Conservation (phyloP, 1,284 basidiomycete species). For the Ganoderma multipileum region DNA sequence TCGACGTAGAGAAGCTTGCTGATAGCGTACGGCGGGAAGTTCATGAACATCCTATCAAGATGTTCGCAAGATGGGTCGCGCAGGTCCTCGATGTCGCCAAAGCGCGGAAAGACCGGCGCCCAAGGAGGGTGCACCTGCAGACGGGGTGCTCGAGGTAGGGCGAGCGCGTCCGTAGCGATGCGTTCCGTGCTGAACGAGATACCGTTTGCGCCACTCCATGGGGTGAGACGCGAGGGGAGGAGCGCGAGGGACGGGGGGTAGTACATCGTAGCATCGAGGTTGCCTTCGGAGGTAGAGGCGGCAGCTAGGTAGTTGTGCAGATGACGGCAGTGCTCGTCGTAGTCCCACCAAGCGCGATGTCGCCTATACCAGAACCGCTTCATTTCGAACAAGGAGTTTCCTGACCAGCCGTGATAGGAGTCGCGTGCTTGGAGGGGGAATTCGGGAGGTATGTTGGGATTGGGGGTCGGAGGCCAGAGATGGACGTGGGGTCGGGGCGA, state of each 20-base stretch:
- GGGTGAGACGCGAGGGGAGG: constrained; percentile 9
- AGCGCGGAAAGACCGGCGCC: constrained; percentile 62
- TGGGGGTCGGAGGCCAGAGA: constrained; percentile 10
- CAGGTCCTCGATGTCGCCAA: constrained; percentile 65
- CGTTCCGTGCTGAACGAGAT: not conserved
- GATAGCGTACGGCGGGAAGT: constrained; percentile 68
- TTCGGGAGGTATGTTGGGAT: constrained; percentile 2
- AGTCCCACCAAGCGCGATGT: constrained; percentile 11
- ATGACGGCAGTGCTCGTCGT: constrained; percentile 20
- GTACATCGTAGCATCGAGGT: constrained; percentile 4
- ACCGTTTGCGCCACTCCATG: not conserved
- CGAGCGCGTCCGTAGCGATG: not conserved
- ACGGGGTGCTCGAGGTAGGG: not conserved
- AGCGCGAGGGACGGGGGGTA: constrained; percentile 17
- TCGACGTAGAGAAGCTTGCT: constrained; percentile 66
- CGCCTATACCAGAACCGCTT: constrained; percentile 18
- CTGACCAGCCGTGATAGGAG: constrained; percentile 15
- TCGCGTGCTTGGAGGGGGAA: not conserved
- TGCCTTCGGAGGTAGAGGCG: not conserved
- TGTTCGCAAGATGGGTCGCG: constrained; percentile 60
- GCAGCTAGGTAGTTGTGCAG: not conserved
- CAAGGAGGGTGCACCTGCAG: constrained; percentile 30
- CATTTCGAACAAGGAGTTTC: constrained; percentile 6
- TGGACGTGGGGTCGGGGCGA: constrained; percentile 1
- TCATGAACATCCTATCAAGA: constrained; percentile 63